These are phyloP conservation scores for Carnegiea gigantea DNA, from an alignment of 179 eudicot genomes.

Conservation along the genomic window DNA sequence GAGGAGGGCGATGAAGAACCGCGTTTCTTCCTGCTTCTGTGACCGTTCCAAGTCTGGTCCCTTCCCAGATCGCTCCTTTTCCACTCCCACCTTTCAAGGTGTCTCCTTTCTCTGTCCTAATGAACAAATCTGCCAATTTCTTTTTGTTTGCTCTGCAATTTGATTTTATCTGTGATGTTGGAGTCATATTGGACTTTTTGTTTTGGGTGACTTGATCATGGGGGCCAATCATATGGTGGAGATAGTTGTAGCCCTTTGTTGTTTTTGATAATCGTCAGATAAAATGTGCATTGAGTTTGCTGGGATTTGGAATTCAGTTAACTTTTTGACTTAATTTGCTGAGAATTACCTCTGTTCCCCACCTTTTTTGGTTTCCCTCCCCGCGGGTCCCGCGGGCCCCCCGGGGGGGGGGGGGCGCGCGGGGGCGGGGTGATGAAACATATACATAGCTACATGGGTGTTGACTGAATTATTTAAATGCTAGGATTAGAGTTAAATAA, in stretches of 20 bases:
- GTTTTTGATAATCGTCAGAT: constrained; percentile 1
- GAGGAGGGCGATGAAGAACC: constrained; percentile 32
- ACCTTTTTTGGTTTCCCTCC: neutral
- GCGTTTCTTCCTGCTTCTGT: constrained; percentile 43
- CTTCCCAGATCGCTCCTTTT: constrained; percentile 37
- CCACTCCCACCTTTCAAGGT: constrained; percentile 56
- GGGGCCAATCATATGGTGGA: neutral
- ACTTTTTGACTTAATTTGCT: constrained; percentile 2
- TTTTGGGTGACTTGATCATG: neutral
- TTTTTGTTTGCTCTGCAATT: neutral
- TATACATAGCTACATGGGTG: neutral
- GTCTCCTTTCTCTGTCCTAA: constrained; percentile 6
- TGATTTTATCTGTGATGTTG: neutral
- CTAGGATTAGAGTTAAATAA: neutral
- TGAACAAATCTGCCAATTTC: neutral
- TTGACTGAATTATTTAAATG: neutral
- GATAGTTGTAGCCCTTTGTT: constrained; percentile 6
- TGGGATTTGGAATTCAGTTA: constrained; percentile 17
- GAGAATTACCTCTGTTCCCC: neutral
- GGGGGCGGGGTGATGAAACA: neutral
- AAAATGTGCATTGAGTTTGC: constrained; percentile 26
- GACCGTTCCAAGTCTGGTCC: constrained; percentile 33
- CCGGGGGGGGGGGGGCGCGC: too few species aligned
- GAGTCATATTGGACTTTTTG: neutral
- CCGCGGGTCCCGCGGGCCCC: too few species aligned